phyloP scores from a whole-genome alignment of 2,329 filamentous ascomycete species.

The Diplodia sapinea region DNA sequence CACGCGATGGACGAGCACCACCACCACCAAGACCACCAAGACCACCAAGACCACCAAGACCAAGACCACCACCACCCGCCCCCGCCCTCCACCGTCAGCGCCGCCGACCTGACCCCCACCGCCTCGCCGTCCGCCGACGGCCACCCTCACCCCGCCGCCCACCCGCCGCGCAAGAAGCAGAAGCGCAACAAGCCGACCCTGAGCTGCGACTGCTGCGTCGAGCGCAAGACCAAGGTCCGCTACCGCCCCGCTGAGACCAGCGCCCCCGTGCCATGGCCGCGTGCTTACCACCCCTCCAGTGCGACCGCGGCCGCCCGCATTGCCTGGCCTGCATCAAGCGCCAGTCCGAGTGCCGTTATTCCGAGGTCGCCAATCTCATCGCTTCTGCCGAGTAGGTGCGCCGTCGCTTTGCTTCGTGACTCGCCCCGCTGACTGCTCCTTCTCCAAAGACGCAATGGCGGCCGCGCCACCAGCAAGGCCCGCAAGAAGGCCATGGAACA shows the following conservation, averaged over 20 bases:
- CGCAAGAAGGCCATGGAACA: slow-evolving; percentile 29
- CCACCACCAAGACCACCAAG: background rate
- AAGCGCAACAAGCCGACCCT: slow-evolving; percentile 84
- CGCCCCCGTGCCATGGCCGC: background rate
- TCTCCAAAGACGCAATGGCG: slow-evolving; percentile 26
- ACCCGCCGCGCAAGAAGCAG: slow-evolving; percentile 65
- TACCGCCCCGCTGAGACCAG: slow-evolving; percentile 36
- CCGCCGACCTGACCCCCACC: background rate
- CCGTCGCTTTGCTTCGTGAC: slow-evolving; percentile 17
- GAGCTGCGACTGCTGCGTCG: slow-evolving; percentile 79
- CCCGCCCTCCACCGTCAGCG: background rate
- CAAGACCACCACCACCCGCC: background rate
- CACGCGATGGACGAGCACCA: background rate
- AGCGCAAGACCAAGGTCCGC: slow-evolving; percentile 77
- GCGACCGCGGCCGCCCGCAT: slow-evolving; percentile 71
- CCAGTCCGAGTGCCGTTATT: slow-evolving; percentile 77
- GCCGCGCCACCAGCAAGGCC: slow-evolving; percentile 29
- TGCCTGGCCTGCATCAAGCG: slow-evolving; percentile 70
- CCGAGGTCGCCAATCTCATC: slow-evolving; percentile 75
- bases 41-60: too few relatives aligned
- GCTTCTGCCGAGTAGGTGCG: slow-evolving; percentile 64
- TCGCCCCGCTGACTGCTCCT: slow-evolving; percentile 30
- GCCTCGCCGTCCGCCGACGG: slow-evolving; percentile 1
- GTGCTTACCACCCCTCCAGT: slow-evolving; percentile 55
- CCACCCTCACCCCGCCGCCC: background rate